Percentiles rank a stretch among this genome's conserved stretches.
Evolutionary conservation across 768 basidiomycete species (phyloP).

Genomic region (Boletus pseudo-olivaceus): DNA sequence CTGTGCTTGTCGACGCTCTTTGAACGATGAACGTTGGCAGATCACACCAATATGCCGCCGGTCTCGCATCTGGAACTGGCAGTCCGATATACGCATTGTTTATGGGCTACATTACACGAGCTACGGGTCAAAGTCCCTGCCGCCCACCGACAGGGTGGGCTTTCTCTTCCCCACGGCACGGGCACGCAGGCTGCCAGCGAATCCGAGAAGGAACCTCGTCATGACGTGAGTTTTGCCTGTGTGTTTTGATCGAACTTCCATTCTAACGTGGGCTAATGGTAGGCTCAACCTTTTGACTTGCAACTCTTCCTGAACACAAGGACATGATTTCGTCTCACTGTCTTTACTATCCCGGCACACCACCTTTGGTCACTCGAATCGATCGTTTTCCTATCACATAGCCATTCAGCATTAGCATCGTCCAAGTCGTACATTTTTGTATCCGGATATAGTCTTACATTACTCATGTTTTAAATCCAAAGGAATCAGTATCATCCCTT

Average conservation of each 20-base stretch:
- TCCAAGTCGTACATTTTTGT: constrained; percentile 11
- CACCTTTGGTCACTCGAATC: background rate
- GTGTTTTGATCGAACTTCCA: background rate
- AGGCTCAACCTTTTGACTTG: constrained; percentile 54
- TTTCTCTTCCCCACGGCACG: constrained; percentile 39
- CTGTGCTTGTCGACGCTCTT: background rate
- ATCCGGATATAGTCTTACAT: constrained; percentile 24
- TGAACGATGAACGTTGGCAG: constrained; percentile 33
- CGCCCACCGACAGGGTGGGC: constrained; percentile 39
- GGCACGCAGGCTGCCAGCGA: constrained; percentile 19
- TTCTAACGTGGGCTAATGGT: constrained; percentile 6
- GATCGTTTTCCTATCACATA: constrained; percentile 6
- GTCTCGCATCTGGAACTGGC: constrained; percentile 62
- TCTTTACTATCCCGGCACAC: background rate
- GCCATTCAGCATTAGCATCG: constrained; percentile 14
- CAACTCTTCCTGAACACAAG: constrained; percentile 48
- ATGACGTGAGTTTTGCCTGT: constrained; percentile 33
- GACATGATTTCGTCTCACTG: constrained; percentile 31
- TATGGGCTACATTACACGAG: constrained; percentile 59
- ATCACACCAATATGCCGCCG: constrained; percentile 45
- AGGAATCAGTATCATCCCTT: background rate
- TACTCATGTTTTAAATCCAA: constrained; percentile 25
- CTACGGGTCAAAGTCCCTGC: constrained; percentile 43
- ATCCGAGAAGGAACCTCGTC: constrained; percentile 33
- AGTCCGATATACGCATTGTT: constrained; percentile 59